Conservation (phyloP, 805 yeast species). For the Saccharomyces eubayanus region DNA sequence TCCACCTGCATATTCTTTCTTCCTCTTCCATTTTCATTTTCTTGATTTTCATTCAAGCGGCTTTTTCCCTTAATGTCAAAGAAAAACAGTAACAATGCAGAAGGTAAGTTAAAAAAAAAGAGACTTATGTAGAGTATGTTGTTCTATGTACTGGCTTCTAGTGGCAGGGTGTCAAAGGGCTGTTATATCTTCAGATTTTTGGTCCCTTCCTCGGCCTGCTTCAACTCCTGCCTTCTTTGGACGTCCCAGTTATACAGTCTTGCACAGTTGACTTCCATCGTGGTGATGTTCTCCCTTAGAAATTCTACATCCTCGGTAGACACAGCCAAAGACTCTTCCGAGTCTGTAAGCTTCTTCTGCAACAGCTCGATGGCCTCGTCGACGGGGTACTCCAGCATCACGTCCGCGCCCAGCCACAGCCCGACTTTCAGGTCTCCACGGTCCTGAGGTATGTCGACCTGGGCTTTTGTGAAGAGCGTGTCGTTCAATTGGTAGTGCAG, state of each 20-base stretch:
- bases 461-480: slow-evolving; percentile 81
- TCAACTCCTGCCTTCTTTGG: slow-evolving; percentile 48
- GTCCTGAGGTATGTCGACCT: slow-evolving; percentile 45
- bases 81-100: not conserved
- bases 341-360: slow-evolving; percentile 50
- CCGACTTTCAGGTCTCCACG: slow-evolving; percentile 42
- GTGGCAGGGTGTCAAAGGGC: not conserved
- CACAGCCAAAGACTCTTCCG: slow-evolving; percentile 47
- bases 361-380: slow-evolving; percentile 77
- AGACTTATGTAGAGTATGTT: not conserved
- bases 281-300: slow-evolving; percentile 85
- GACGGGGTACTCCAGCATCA: slow-evolving; percentile 89
- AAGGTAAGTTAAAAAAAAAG: not conserved
- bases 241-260: slow-evolving; percentile 86
- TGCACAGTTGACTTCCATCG: slow-evolving; percentile 97
- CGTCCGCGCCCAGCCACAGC: slow-evolving; percentile 97
- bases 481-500: slow-evolving; percentile 91
- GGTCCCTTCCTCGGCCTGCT: slow-evolving; percentile 38
- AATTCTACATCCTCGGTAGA: slow-evolving; percentile 84
- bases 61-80: not conserved
- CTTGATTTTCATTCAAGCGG: not conserved
- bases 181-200: slow-evolving; percentile 27
- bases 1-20: not conserved
- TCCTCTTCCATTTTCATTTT: not conserved
- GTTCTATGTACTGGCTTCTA: not conserved